phyloP scores from a whole-genome alignment of 1,284 basidiomycete genomes.

The Xanthoconium separans region DNA sequence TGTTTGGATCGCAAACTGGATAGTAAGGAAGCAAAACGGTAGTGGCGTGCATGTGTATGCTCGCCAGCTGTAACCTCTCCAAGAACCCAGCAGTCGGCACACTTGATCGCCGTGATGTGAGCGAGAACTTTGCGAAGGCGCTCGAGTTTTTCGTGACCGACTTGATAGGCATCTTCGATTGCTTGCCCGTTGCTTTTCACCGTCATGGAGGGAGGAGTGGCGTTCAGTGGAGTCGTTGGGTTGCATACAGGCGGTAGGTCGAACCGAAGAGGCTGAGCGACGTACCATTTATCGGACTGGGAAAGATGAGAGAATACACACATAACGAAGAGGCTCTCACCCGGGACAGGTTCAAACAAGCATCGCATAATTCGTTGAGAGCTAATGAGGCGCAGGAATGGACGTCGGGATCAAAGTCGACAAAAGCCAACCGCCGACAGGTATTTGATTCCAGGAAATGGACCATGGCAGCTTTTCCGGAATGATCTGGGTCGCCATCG shows the following conservation, averaged over 20 bases:
- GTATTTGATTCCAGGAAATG: neutral
- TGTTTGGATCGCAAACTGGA: neutral
- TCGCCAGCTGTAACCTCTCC: neutral
- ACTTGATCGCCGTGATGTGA: neutral
- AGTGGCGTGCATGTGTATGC: neutral
- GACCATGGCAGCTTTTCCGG: neutral
- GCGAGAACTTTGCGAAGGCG: neutral
- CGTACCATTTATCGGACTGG: no score
- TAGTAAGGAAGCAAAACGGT: neutral
- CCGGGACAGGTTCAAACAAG: no score
- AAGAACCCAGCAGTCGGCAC: neutral
- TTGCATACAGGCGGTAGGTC: neutral
- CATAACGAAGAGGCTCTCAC: no score
- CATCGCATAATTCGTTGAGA: no score
- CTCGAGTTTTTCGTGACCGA: neutral
- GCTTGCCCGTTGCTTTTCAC: neutral
- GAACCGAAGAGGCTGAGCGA: neutral
- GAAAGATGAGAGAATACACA: no score
- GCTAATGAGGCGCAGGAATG: neutral
- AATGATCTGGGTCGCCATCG: no score
- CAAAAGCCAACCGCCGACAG: neutral
- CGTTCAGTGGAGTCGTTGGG: no score
- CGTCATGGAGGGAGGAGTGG: neutral
- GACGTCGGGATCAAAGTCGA: neutral
- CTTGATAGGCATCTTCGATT: neutral